Evolutionary conservation across 345 rosid genomes (phyloP).

Genomic region (Acer negundo): DNA sequence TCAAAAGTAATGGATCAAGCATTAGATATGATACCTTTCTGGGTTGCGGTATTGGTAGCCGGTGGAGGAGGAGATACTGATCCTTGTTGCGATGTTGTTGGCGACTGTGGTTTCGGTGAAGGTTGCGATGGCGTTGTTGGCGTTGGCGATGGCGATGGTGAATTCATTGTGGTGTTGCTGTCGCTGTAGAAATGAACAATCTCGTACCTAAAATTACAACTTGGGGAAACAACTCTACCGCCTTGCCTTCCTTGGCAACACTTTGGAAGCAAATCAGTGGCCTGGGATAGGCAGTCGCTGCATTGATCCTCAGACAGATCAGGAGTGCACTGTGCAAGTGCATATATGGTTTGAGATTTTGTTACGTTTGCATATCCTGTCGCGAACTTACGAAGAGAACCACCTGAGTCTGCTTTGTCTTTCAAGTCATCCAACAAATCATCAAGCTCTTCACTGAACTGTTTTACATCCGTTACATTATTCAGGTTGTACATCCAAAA

Average conservation of each 20-base stretch:
- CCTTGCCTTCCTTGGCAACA: constrained; percentile 10
- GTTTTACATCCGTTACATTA: neutral
- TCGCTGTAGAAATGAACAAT: neutral
- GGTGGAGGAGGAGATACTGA: neutral
- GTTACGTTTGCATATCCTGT: constrained; percentile 12
- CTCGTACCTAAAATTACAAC: constrained; percentile 20
- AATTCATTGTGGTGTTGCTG: neutral
- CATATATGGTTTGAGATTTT: constrained; percentile 14
- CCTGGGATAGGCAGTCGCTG: constrained; percentile 16
- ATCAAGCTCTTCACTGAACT: constrained; percentile 10
- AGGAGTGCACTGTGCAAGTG: constrained; percentile 45
- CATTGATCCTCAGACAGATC: constrained; percentile 30
- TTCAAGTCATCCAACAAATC: constrained; percentile 19
- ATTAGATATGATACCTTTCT: neutral
- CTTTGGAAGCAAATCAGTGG: neutral
- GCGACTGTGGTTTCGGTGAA: neutral
- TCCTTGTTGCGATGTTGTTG: neutral
- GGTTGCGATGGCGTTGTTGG: neutral
- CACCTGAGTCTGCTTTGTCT: constrained; percentile 23
- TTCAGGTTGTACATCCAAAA: neutral
- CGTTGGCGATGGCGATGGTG: neutral
- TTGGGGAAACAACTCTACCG: constrained; percentile 12
- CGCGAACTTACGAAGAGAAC: constrained; percentile 29
- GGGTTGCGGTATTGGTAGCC: neutral
- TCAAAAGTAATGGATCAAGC: neutral